Evolutionary conservation across 257 asterid genomes (phyloP).

Genomic region (Cynanchum wilfordii): DNA sequence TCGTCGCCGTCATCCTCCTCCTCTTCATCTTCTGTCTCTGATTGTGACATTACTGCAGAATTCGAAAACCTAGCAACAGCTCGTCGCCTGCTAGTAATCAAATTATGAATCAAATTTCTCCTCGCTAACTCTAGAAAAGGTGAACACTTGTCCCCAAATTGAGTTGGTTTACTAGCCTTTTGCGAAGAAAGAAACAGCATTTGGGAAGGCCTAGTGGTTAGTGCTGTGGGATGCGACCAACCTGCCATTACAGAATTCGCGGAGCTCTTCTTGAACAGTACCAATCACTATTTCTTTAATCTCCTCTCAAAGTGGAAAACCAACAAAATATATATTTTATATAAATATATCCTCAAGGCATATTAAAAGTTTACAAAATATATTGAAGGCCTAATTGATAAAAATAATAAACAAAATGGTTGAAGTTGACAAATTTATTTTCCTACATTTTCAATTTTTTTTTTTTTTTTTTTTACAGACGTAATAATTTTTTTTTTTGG

Average conservation of each 20-base stretch:
- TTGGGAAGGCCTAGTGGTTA: conserved; percentile 4
- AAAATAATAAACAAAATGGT: too few relatives aligned
- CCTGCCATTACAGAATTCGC: neutral
- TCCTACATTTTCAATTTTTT: too few relatives aligned
- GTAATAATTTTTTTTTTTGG: too few relatives aligned
- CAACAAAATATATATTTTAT: too few relatives aligned
- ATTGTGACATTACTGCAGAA: conserved; percentile 31
- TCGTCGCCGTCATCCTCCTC: conserved; percentile 18
- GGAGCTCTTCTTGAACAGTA: neutral
- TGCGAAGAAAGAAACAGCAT: conserved; percentile 26
- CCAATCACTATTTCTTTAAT: neutral
- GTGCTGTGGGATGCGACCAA: neutral
- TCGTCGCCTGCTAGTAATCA: conserved; percentile 1
- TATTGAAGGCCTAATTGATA: too few relatives aligned
- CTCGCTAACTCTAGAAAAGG: conserved; percentile 3
- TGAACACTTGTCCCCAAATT: conserved; percentile 6
- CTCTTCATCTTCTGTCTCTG: conserved; percentile 32
- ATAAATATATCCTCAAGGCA: too few relatives aligned
- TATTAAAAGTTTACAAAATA: too few relatives aligned
- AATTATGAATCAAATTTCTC: neutral
- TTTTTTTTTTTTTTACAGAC: too few relatives aligned
- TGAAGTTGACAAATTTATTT: too few relatives aligned
- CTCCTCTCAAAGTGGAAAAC: neutral
- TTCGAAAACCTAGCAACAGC: conserved; percentile 20
- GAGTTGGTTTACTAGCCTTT: conserved; percentile 12